Evolutionary conservation across 75 land plant species (phyloP).

Genomic region (Sequoia sempervirens): DNA sequence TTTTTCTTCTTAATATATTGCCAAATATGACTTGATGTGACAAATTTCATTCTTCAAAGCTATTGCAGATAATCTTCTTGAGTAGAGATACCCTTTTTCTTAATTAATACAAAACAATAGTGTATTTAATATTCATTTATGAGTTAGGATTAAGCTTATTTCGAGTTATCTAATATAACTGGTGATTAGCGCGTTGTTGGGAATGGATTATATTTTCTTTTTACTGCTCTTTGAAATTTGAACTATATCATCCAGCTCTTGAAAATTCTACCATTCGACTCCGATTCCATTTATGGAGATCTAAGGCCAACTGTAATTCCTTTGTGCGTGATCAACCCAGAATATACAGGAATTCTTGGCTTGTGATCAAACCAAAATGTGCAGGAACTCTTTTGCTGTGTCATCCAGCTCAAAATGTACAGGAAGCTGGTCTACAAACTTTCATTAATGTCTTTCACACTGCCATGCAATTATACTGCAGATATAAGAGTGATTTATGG

Average conservation of each 20-base stretch:
- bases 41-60: neutral
- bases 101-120: neutral
- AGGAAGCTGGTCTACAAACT: neutral
- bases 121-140: neutral
- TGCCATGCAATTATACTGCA: neutral
- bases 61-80: neutral
- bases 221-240: neutral
- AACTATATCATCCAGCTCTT: neutral
- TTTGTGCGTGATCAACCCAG: neutral
- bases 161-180: neutral
- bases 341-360: neutral
- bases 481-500: neutral
- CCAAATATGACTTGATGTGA: neutral
- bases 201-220: neutral
- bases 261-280: neutral
- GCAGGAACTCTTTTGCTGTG: neutral
- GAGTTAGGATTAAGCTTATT: neutral
- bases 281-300: neutral
- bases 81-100: neutral
- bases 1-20: neutral
- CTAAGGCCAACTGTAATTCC: neutral
- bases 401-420: neutral
- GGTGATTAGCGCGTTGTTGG: neutral
- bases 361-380: neutral
- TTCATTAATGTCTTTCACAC: neutral